phyloP scores from a whole-genome alignment of 2,329 filamentous ascomycete genomes.

The Aureobasidium vineae region DNA sequence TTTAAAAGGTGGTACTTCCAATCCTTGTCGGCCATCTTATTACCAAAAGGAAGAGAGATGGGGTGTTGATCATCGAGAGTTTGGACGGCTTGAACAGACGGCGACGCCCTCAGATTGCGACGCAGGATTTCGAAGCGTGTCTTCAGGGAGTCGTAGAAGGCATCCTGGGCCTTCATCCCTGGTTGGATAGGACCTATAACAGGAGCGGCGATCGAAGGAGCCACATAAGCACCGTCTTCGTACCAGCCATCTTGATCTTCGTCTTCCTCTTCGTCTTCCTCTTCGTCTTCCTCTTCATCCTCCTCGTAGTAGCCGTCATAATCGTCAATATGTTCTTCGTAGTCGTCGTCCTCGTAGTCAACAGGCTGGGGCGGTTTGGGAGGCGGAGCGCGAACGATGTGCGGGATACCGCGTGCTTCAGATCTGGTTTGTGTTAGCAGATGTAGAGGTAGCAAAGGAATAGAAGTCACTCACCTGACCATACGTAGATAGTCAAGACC shows the following conservation, averaged over 20 bases:
- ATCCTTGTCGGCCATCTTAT: slow-evolving; percentile 54
- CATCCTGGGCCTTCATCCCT: slow-evolving; percentile 53
- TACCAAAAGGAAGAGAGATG: slow-evolving; percentile 55
- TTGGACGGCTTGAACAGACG: slow-evolving; percentile 55
- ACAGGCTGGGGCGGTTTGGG: neutral
- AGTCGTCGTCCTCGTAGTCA: slow-evolving; percentile 39
- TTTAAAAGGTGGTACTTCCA: slow-evolving; percentile 50
- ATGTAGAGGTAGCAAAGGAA: slow-evolving; percentile 33
- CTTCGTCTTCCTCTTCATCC: slow-evolving; percentile 33
- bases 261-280: slow-evolving; percentile 40
- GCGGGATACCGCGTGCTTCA: slow-evolving; percentile 72
- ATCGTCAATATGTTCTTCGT: slow-evolving; percentile 38
- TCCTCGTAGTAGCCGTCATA: slow-evolving; percentile 51
- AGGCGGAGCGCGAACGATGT: slow-evolving; percentile 63
- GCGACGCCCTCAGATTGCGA: slow-evolving; percentile 55
- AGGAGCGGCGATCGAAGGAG: slow-evolving; percentile 48
- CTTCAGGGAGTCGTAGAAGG: slow-evolving; percentile 67
- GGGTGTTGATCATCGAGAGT: slow-evolving; percentile 56
- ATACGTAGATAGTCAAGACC: slow-evolving; percentile 68
- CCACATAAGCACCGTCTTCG: slow-evolving; percentile 75
- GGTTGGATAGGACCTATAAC: neutral
- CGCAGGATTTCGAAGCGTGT: slow-evolving; percentile 66
- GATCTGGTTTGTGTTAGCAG: slow-evolving; percentile 52
- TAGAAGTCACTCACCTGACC: slow-evolving; percentile 59
- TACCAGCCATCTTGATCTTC: slow-evolving; percentile 63